Percentiles rank a stretch among this genome's conserved stretches.
phyloP scores from a whole-genome alignment of 306 rosid genomes.

The Sindora glabra region DNA sequence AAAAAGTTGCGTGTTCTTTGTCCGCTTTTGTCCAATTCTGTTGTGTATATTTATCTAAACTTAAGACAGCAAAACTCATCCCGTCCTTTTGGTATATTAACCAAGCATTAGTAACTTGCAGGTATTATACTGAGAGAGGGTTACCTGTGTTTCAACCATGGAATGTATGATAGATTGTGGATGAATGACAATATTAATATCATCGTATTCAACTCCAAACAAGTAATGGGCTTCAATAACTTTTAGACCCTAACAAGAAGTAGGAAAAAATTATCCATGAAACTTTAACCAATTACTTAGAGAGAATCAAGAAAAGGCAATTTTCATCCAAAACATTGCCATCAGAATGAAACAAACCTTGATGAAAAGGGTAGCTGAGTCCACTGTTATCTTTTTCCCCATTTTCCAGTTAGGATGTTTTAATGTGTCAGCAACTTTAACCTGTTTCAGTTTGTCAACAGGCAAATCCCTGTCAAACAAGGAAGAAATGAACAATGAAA shows the following conservation, averaged over 20 bases:
- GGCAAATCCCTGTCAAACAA: slow-evolving; percentile 76
- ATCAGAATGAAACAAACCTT: slow-evolving; percentile 45
- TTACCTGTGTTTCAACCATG: slow-evolving; percentile 95
- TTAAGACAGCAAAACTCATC: neutral
- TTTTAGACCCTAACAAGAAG: slow-evolving; percentile 71
- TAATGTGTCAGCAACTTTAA: slow-evolving; percentile 93
- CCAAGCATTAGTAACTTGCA: too few relatives aligned
- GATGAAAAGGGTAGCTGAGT: slow-evolving; percentile 97
- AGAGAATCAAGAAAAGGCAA: neutral
- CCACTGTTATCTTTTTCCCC: slow-evolving; percentile 99
- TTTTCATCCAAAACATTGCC: slow-evolving; percentile 2
- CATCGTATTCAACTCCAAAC: slow-evolving; percentile 86
- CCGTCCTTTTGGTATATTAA: neutral
- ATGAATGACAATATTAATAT: slow-evolving; percentile 91
- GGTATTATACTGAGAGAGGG: too few relatives aligned
- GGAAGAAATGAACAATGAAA: neutral
- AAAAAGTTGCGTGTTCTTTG: neutral
- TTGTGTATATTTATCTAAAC: neutral
- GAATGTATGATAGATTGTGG: slow-evolving; percentile 97
- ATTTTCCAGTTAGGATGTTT: slow-evolving; percentile 99
- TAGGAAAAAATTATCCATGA: slow-evolving; percentile 12
- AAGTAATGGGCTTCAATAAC: slow-evolving; percentile 98
- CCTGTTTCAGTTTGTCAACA: slow-evolving; percentile 91
- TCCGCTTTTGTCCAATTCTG: slow-evolving; percentile 5
- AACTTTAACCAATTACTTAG: neutral